A percentile compares a stretch with the other conserved stretches of the same genome.
Evolutionary conservation across 75 land plant species (phyloP).

Genomic region (Pinus taeda): DNA sequence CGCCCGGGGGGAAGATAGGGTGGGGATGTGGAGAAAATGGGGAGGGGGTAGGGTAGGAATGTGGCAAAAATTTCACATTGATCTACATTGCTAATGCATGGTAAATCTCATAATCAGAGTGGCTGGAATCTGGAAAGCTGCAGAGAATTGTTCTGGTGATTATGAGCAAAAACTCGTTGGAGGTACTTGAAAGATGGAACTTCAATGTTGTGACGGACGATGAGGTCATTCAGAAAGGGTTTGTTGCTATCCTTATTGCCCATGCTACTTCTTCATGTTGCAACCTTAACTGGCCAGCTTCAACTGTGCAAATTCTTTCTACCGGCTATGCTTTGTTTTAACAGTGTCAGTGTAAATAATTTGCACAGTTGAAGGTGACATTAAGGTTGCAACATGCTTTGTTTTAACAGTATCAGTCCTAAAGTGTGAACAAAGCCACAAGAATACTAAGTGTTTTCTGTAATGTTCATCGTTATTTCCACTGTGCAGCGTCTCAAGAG

Average conservation of each 20-base stretch:
- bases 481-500: conserved; percentile 63
- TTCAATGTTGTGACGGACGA: conserved; percentile 85
- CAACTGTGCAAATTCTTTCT: neutral
- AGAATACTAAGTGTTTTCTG: neutral
- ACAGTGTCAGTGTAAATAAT: neutral
- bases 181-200: conserved; percentile 98
- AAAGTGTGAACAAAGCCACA: neutral
- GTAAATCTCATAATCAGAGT: conserved; percentile 39
- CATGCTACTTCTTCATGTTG: neutral
- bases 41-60: neutral
- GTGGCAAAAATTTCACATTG: too few species aligned
- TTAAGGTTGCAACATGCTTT: neutral
- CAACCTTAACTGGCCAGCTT: neutral
- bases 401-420: neutral
- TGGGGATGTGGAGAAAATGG: too few species aligned
- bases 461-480: conserved; percentile 7
- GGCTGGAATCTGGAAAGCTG: conserved; percentile 89
- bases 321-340: neutral
- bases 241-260: conserved; percentile 4
- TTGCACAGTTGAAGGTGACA: too few species aligned
- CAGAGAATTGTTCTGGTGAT: conserved; percentile 97
- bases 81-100: neutral
- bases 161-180: conserved; percentile 75
- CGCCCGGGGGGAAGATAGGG: too few species aligned
- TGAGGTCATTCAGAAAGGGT: conserved; percentile 89